A percentile compares a stretch with the other conserved stretches of the same genome.
Evolutionary conservation across 2,329 filamentous ascomycete genomes (phyloP).

Genomic region (Samsoniella hepiali): DNA sequence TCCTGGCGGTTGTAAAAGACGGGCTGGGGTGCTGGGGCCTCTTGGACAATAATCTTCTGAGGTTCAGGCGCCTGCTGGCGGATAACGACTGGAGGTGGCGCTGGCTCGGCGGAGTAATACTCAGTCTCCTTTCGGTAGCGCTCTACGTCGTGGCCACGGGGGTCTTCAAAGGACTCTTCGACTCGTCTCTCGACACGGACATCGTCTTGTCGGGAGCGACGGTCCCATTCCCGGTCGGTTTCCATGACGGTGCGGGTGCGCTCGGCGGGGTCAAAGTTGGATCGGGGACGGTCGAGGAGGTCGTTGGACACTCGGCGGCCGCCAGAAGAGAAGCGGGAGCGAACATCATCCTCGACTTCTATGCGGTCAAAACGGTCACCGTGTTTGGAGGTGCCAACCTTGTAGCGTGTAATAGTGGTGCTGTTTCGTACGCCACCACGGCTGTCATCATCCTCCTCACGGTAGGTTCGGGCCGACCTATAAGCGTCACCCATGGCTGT

Average conservation of each 20-base stretch:
- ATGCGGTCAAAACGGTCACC: conserved; percentile 41
- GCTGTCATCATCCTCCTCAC: conserved; percentile 42
- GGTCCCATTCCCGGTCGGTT: conserved; percentile 44
- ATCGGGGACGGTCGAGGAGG: conserved; percentile 46
- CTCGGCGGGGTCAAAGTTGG: conserved; percentile 44
- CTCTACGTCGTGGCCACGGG: conserved; percentile 50
- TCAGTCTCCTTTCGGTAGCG: conserved; percentile 61
- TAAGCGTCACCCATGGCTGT: conserved; percentile 33
- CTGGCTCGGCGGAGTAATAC: conserved; percentile 54
- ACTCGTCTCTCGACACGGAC: conserved; percentile 53
- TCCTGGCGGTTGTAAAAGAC: conserved; percentile 47
- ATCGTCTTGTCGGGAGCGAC: conserved; percentile 40
- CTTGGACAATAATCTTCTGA: conserved; percentile 60
- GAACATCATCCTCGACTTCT: conserved; percentile 45
- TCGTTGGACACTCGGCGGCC: conserved; percentile 39
- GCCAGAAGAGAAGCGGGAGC: conserved; percentile 41
- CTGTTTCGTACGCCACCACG: conserved; percentile 34
- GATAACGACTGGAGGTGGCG: conserved; percentile 53
- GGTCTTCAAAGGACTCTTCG: conserved; percentile 48
- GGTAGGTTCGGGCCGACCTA: conserved; percentile 34
- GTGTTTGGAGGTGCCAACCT: conserved; percentile 40
- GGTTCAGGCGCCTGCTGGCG: conserved; percentile 53
- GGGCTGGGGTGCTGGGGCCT: conserved; percentile 51
- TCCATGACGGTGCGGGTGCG: conserved; percentile 38
- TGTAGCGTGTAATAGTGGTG: conserved; percentile 52